Conservation (phyloP, 345 rosid species). For the Lepidium didymum region DNA sequence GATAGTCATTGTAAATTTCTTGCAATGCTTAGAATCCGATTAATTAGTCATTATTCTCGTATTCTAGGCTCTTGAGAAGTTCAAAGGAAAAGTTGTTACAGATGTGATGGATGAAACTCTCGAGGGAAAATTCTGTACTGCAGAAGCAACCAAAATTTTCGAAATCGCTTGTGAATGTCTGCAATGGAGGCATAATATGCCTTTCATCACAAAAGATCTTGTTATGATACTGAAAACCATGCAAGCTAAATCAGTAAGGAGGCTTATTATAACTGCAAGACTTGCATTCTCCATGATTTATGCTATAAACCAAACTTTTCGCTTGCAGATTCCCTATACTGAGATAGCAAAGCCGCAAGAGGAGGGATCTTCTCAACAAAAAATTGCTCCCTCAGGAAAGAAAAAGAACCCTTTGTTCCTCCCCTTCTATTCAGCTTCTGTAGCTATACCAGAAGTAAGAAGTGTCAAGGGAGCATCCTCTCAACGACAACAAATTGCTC, state of each 20-base stretch:
- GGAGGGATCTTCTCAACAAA: conserved; percentile 53
- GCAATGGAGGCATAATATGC: conserved; percentile 77
- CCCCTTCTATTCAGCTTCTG: too few species aligned
- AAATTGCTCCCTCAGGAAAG: neutral
- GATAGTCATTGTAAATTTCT: neutral
- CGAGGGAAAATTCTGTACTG: conserved; percentile 69
- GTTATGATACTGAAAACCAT: conserved; percentile 46
- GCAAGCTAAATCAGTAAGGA: too few species aligned
- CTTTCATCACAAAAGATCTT: neutral
- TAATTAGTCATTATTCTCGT: neutral
- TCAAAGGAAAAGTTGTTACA: conserved; percentile 56
- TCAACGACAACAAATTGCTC: too few species aligned
- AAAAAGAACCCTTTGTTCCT: too few species aligned
- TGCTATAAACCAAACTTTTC: conserved; percentile 4
- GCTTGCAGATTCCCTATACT: conserved; percentile 52
- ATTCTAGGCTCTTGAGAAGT: conserved; percentile 76
- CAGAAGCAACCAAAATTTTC: too few species aligned
- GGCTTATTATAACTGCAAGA: neutral
- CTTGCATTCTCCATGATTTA: neutral
- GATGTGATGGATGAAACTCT: conserved; percentile 72
- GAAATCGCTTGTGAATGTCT: too few species aligned
- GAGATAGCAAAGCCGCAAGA: conserved; percentile 61
- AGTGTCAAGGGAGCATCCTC: too few species aligned
- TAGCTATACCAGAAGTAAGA: too few species aligned
- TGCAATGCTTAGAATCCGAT: neutral